Percentiles rank a stretch among this genome's conserved stretches.
These are phyloP conservation scores for Acanthamoeba culbertsoni DNA, from an alignment of 208 protist genomes.

Conservation along the genomic window DNA sequence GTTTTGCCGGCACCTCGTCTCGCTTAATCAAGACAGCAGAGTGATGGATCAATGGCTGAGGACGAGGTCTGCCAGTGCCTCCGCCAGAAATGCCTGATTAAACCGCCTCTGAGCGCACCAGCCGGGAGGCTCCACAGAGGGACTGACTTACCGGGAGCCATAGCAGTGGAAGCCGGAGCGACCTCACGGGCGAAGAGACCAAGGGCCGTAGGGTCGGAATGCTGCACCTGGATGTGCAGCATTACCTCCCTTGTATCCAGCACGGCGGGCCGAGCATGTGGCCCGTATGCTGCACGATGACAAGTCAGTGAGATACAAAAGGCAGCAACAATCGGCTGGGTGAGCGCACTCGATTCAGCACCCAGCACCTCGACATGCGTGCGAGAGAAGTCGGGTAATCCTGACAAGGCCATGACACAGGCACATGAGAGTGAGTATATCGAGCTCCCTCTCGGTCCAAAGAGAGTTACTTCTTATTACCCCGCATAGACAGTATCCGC, in stretches of 20 bases:
- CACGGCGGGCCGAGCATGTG: background rate
- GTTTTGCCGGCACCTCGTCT: background rate
- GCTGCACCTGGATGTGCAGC: background rate
- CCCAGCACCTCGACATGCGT: slow-evolving; percentile 27
- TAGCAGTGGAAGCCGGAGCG: slow-evolving; percentile 26
- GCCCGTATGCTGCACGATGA: slow-evolving; percentile 9
- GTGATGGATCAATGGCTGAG: slow-evolving; percentile 49
- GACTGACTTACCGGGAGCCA: slow-evolving; percentile 24
- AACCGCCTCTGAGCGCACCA: too few species aligned
- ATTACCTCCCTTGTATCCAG: slow-evolving; percentile 5
- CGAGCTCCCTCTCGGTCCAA: too few species aligned
- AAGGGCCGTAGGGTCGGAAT: background rate
- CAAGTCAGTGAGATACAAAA: background rate
- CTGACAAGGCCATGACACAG: background rate
- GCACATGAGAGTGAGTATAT: too few species aligned
- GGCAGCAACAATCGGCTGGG: background rate
- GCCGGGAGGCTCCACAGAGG: too few species aligned
- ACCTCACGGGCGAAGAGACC: slow-evolving; percentile 38
- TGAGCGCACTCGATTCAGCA: background rate
- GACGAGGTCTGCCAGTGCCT: slow-evolving; percentile 30
- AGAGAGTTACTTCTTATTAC: too few species aligned
- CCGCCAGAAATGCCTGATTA: slow-evolving; percentile 29
- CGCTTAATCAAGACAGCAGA: slow-evolving; percentile 15
- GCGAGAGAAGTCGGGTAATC: background rate
- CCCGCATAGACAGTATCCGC: background rate